phyloP scores from a whole-genome alignment of 208 protist species.

The Histomonas meleagridis region DNA sequence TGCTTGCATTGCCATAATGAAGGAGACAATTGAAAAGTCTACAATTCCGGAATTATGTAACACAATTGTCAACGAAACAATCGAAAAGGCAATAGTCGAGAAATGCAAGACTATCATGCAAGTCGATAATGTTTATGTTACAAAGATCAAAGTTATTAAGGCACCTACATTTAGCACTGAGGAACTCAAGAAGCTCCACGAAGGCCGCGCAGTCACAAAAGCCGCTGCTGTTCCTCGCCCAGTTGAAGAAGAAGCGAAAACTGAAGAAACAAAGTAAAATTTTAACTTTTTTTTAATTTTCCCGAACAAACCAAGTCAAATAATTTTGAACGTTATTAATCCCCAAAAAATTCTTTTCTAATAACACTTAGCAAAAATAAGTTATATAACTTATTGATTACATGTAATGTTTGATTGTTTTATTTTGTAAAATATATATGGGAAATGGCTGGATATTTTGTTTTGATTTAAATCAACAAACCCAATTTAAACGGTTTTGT shows the following conservation, averaged over 20 bases:
- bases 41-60: background rate
- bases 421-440: too few relatives aligned
- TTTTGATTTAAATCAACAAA: too few relatives aligned
- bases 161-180: background rate
- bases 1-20: background rate
- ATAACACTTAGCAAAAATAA: too few relatives aligned
- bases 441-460: too few relatives aligned
- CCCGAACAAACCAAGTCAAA: too few relatives aligned
- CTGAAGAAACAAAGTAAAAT: too few relatives aligned
- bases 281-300: too few relatives aligned
- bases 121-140: background rate
- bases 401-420: too few relatives aligned
- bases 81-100: background rate
- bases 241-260: background rate
- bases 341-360: too few relatives aligned
- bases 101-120: background rate
- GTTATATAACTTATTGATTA: too few relatives aligned
- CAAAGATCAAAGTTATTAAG: conserved; percentile 33
- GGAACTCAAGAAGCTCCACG: background rate
- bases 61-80: background rate
- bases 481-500: too few relatives aligned
- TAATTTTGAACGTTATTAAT: too few relatives aligned
- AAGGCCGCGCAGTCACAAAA: background rate
- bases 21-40: background rate
- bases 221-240: background rate